Percentiles rank a stretch among this genome's conserved stretches.
phyloP scores from a whole-genome alignment of 2,329 filamentous ascomycete genomes.

The Fusarium anthophilum region DNA sequence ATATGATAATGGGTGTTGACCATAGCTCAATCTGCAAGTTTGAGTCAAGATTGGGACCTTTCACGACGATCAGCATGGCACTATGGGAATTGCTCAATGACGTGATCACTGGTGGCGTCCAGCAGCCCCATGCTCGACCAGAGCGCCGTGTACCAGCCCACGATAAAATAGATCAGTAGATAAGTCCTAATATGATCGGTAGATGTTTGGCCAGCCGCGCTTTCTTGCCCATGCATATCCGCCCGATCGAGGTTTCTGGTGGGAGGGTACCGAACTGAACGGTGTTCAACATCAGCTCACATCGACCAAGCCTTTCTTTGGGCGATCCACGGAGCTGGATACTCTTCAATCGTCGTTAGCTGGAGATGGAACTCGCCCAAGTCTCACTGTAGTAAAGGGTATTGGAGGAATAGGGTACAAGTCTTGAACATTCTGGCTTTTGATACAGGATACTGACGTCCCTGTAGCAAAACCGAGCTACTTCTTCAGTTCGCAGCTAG shows the following conservation, averaged over 20 bases:
- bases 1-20: background rate
- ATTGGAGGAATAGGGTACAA: background rate
- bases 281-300: background rate
- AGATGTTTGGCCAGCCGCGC: background rate
- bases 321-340: background rate
- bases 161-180: background rate
- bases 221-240: background rate
- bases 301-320: fast-evolving
- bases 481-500: background rate
- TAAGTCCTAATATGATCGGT: background rate
- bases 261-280: background rate
- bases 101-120: fast-evolving
- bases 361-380: fast-evolving
- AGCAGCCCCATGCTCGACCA: fast-evolving
- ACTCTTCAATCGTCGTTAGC: background rate
- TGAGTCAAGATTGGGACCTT: too few relatives aligned
- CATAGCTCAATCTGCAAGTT: background rate
- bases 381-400: background rate
- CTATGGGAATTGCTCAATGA: fast-evolving
- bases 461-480: fast-evolving
- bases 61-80: background rate
- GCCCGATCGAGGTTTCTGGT: background rate
- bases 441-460: too few relatives aligned
- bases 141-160: background rate
- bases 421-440: too few relatives aligned